These are phyloP conservation scores for Diutina neorugosa DNA, from an alignment of 1,139 yeast genomes.

Conservation along the genomic window DNA sequence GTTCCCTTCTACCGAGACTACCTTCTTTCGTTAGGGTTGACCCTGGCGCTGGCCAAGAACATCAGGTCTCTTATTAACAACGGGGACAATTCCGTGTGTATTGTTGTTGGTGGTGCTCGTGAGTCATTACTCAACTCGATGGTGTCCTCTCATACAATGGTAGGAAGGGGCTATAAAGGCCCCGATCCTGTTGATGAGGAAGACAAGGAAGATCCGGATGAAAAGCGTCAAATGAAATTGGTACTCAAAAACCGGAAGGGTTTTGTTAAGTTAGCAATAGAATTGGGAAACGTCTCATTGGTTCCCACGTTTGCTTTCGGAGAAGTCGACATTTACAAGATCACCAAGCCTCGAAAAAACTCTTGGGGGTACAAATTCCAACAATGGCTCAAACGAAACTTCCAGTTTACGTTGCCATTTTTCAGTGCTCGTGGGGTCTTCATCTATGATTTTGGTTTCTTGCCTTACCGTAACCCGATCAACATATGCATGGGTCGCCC, in stretches of 20 bases:
- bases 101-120: slow-evolving; percentile 93
- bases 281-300: slow-evolving; percentile 60
- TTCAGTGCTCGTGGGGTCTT: slow-evolving; percentile 90
- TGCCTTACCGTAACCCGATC: slow-evolving; percentile 78
- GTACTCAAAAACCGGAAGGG: slow-evolving; percentile 77
- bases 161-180: slow-evolving; percentile 43
- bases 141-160: slow-evolving; percentile 22
- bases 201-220: slow-evolving; percentile 5
- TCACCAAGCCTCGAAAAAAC: slow-evolving; percentile 41
- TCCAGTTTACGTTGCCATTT: slow-evolving; percentile 82
- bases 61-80: slow-evolving; percentile 51
- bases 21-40: slow-evolving; percentile 65
- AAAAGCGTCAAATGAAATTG: slow-evolving; percentile 24
- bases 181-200: slow-evolving; percentile 15
- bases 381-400: slow-evolving; percentile 51
- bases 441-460: slow-evolving; percentile 81
- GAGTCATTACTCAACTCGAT: slow-evolving; percentile 55
- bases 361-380: slow-evolving; percentile 49
- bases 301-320: slow-evolving; percentile 94
- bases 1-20: slow-evolving; percentile 89
- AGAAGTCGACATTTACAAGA: slow-evolving; percentile 70
- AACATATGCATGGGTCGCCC: slow-evolving; percentile 77
- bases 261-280: slow-evolving; percentile 76
- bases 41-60: slow-evolving; percentile 72
- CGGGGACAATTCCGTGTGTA: slow-evolving; percentile 66